Evolutionary conservation across 768 basidiomycete species (phyloP).

Genomic region (Gymnopilus dilepis): DNA sequence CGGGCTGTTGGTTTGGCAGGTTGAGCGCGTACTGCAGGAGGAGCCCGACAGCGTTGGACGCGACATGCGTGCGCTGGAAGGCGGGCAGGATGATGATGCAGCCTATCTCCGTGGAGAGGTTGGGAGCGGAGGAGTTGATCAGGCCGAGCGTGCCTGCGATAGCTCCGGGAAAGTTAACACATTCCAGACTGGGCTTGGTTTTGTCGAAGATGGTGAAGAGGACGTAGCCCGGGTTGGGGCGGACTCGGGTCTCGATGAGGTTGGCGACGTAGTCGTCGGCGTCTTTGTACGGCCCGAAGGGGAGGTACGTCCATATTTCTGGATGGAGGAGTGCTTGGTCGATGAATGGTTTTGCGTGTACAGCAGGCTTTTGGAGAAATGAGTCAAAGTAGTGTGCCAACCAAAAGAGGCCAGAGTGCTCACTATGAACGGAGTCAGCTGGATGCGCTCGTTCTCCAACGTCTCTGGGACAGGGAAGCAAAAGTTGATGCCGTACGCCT

Average conservation of each 20-base stretch:
- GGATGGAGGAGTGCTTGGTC: slow-evolving; percentile 38
- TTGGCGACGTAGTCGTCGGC: slow-evolving; percentile 39
- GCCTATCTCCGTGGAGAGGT: slow-evolving; percentile 60
- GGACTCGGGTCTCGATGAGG: slow-evolving; percentile 42
- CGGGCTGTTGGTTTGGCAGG: slow-evolving; percentile 35
- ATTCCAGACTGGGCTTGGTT: slow-evolving; percentile 30
- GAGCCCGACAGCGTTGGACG: slow-evolving; percentile 56
- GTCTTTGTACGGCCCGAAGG: slow-evolving; percentile 53
- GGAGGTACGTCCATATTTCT: slow-evolving; percentile 51
- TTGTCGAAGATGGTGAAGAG: slow-evolving; percentile 64
- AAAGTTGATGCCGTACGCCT: slow-evolving; percentile 50
- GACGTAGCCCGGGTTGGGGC: slow-evolving; percentile 37
- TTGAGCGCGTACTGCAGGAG: slow-evolving; percentile 54
- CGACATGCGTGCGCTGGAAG: slow-evolving; percentile 70
- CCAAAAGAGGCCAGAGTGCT: no score
- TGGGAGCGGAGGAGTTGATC: slow-evolving; percentile 44
- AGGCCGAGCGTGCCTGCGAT: slow-evolving; percentile 62
- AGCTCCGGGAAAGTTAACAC: slow-evolving; percentile 26
- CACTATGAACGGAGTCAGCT: slow-evolving; percentile 56
- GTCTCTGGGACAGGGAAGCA: slow-evolving; percentile 49
- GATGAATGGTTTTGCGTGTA: slow-evolving; percentile 49
- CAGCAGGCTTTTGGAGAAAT: slow-evolving; percentile 39
- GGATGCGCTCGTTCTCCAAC: slow-evolving; percentile 54
- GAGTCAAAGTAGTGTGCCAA: no score
- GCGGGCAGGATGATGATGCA: slow-evolving; percentile 56